These are phyloP conservation scores for Salix brachista DNA, from an alignment of 345 rosid species.

Conservation along the genomic window DNA sequence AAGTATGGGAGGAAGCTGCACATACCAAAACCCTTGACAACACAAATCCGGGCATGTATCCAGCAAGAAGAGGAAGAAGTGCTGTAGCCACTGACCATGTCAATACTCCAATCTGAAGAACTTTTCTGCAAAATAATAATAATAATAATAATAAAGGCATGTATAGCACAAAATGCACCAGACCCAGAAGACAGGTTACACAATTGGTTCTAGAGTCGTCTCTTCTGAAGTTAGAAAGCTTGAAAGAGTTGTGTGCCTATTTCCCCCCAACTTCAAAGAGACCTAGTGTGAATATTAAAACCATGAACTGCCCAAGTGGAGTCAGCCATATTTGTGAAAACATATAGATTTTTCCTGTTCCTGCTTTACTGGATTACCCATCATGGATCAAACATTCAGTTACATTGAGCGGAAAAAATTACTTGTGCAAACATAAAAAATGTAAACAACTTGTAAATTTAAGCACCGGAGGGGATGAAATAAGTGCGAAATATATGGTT, in stretches of 20 bases:
- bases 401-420: not conserved
- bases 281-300: not conserved
- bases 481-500: not conserved
- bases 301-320: not conserved
- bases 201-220: not conserved
- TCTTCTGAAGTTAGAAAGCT: not conserved
- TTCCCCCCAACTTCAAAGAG: not conserved
- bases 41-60: constrained; percentile 84
- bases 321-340: not conserved
- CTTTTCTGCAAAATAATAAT: constrained; percentile 49
- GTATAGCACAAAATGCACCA: not conserved
- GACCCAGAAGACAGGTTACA: not conserved
- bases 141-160: not conserved
- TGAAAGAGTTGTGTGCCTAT: not conserved
- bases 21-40: constrained; percentile 75
- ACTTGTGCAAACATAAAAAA: not conserved
- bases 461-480: not conserved
- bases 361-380: not conserved
- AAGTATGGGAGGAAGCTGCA: constrained; percentile 2
- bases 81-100: constrained; percentile 88
- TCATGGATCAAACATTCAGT: not conserved
- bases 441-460: not conserved
- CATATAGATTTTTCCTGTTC: not conserved
- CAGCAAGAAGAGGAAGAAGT: constrained; percentile 77
- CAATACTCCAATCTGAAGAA: constrained; percentile 80